phyloP scores from a whole-genome alignment of 208 protist genomes.

The Wallacemonas sp. region DNA sequence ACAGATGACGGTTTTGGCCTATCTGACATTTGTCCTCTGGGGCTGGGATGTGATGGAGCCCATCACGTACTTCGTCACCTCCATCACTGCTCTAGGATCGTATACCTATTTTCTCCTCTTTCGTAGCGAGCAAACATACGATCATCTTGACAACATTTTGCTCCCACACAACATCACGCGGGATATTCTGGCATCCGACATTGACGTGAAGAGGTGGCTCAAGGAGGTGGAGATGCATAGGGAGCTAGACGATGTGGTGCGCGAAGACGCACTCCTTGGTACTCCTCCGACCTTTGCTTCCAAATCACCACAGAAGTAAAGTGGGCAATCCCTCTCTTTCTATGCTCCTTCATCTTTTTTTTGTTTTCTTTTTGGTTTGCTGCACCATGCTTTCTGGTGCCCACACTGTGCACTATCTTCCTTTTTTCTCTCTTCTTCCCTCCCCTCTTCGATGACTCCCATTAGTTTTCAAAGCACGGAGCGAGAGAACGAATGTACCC shows the following conservation, averaged over 20 bases:
- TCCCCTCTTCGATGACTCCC: too few species aligned
- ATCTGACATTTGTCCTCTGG: slow-evolving; percentile 78
- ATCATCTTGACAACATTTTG: slow-evolving; percentile 56
- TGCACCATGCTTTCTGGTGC: background rate
- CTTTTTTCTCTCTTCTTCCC: background rate
- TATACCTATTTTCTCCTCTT: slow-evolving; percentile 71
- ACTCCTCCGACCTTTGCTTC: background rate
- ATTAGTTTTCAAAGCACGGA: too few species aligned
- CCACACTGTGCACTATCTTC: background rate
- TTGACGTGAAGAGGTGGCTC: slow-evolving; percentile 25
- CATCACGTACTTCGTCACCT: slow-evolving; percentile 77
- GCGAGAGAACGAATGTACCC: too few species aligned
- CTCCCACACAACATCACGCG: slow-evolving; percentile 33
- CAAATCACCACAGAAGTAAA: background rate
- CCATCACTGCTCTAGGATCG: slow-evolving; percentile 42
- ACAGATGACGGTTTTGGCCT: slow-evolving; percentile 77
- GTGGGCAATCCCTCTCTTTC: too few species aligned
- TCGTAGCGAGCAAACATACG: slow-evolving; percentile 46
- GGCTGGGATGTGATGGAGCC: slow-evolving; percentile 89
- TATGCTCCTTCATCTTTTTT: slow-evolving; percentile 19
- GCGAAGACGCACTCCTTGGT: slow-evolving; percentile 15
- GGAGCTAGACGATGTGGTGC: slow-evolving; percentile 24
- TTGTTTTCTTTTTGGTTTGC: slow-evolving; percentile 9
- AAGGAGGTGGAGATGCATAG: slow-evolving; percentile 20
- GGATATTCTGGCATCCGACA: slow-evolving; percentile 20